A percentile compares a stretch with the other conserved stretches of the same genome.
phyloP scores from a whole-genome alignment of 108 stramenopile species.

The Cylindrotheca closterium region DNA sequence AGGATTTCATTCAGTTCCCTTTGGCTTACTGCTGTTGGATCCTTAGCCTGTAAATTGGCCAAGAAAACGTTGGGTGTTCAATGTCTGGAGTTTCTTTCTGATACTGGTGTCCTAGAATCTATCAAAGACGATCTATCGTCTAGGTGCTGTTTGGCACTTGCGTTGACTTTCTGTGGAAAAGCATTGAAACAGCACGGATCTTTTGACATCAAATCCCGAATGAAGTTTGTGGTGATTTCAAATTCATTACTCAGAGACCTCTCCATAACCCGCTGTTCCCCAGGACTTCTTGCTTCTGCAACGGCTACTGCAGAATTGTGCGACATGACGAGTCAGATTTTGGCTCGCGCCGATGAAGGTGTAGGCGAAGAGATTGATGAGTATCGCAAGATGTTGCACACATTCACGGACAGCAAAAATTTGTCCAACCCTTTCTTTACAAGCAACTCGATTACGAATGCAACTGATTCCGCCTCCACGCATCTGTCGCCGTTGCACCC shows the following conservation, averaged over 20 bases:
- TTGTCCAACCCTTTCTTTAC: constrained; percentile 14
- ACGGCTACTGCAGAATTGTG: constrained; percentile 43
- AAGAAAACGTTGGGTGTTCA: constrained; percentile 13
- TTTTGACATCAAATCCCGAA: background rate
- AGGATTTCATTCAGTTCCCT: constrained; percentile 4
- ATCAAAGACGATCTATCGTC: constrained; percentile 11
- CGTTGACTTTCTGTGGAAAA: constrained; percentile 26
- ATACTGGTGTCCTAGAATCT: constrained; percentile 26
- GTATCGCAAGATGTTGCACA: constrained; percentile 34
- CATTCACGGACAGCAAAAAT: constrained; percentile 7
- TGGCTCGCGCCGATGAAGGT: constrained; percentile 65
- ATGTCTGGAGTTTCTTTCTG: constrained; percentile 19
- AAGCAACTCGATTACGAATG: background rate
- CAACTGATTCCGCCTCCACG: background rate
- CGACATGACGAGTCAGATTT: constrained; percentile 56
- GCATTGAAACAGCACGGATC: constrained; percentile 2
- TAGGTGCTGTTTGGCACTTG: constrained; percentile 31
- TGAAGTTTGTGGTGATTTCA: constrained; percentile 40
- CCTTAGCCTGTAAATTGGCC: constrained; percentile 21
- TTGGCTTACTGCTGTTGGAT: constrained; percentile 21
- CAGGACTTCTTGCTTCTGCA: constrained; percentile 28
- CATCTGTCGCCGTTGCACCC: constrained; percentile 51
- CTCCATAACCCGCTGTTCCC: constrained; percentile 38
- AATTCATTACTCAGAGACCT: constrained; percentile 59
- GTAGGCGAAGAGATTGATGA: constrained; percentile 65